These are phyloP conservation scores for Vinca minor DNA, from an alignment of 257 asterid genomes.

Conservation along the genomic window DNA sequence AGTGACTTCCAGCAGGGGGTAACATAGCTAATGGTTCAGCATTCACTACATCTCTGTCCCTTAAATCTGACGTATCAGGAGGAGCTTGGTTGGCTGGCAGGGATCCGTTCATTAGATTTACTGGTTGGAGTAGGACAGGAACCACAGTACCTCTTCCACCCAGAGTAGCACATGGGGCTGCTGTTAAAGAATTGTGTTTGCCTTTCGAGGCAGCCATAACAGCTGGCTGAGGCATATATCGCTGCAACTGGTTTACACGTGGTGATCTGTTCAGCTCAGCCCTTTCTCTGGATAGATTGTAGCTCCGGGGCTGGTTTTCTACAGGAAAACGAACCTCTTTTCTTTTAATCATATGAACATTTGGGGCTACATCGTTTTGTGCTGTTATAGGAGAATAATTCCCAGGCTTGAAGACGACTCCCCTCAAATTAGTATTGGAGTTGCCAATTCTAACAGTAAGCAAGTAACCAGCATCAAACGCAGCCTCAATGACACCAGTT, in stretches of 20 bases:
- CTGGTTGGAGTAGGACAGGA: slow-evolving; percentile 17
- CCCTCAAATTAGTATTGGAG: slow-evolving; percentile 53
- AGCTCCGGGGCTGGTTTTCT: slow-evolving; percentile 19
- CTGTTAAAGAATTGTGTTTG: slow-evolving; percentile 21
- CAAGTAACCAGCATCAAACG: slow-evolving; percentile 82
- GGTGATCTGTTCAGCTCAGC: slow-evolving; percentile 14
- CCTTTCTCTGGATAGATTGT: slow-evolving; percentile 11
- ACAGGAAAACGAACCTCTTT: slow-evolving; percentile 35
- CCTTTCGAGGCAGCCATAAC: slow-evolving; percentile 31
- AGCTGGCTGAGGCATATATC: slow-evolving; percentile 22
- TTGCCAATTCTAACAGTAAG: slow-evolving; percentile 65
- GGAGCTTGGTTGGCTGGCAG: slow-evolving; percentile 18
- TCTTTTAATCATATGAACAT: slow-evolving; percentile 60
- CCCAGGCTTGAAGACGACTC: slow-evolving; percentile 86
- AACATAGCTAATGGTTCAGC: slow-evolving; percentile 20
- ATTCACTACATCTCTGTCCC: slow-evolving; percentile 17
- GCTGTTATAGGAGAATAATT: slow-evolving; percentile 58
- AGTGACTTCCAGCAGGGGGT: slow-evolving; percentile 26
- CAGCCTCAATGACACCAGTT: slow-evolving; percentile 76
- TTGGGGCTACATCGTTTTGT: slow-evolving; percentile 78
- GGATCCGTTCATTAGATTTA: slow-evolving; percentile 3
- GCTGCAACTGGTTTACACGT: slow-evolving; percentile 2
- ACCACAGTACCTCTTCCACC: slow-evolving; percentile 41
- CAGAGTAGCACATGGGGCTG: slow-evolving; percentile 38
- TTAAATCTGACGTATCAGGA: slow-evolving; percentile 15